Base-by-base conservation (phyloP, 1,284 basidiomycete genomes). In the Cutaneotrichosporon arboriforme region DNA sequence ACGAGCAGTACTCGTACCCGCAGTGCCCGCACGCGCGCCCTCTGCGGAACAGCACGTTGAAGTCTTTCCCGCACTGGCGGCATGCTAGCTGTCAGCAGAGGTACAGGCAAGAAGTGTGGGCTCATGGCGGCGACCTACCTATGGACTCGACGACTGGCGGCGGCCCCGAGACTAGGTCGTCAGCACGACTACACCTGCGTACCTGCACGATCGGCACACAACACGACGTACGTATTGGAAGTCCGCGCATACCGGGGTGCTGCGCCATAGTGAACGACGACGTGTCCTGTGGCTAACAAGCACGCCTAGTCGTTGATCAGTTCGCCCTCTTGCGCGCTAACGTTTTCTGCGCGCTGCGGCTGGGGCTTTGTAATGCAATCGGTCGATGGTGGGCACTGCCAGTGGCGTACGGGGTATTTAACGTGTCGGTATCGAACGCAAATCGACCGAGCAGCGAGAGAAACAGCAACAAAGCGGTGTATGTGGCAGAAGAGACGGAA, bases 1-100 rank as follows among this genome's bases (percentile, higher is more conserved):
- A 52, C 4, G 63, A 64, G 64, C 74, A 76, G 58, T 73, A 74
- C 53, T 69, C 62, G 54, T 72, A 74, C 12, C 74, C 74, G 61
- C 74, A 76, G 50, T 73, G 71, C 12, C 67, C 67, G 53, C 74
- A 76, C 4, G 58, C 52, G 36, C 68, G 64, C n/a, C 67, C 54
- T 46, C 70, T 60, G 18, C 73, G 63, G 49, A 67, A 70, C 20
- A 76, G 52, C 1, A 65, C 62, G 56, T 72, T 74, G 55, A 76
- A 76, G 4, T 66, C 62, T 52, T 70, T 71, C 8, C 47, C 63
- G 54, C 74, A 76, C 59, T 72, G 61, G 45, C 72, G 62, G 43
- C 74, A 76, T 8, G 59, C 73, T 74, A 44, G 13, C 2, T 21
- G 21, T 51, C 18, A 46, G 46, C 35, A 15, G 10, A 36, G 18